Evolutionary conservation across 106 monocot genomes (phyloP), one percentile per base, ranked within the genome.

Genomic region (Dioscorea dumetorum): DNA sequence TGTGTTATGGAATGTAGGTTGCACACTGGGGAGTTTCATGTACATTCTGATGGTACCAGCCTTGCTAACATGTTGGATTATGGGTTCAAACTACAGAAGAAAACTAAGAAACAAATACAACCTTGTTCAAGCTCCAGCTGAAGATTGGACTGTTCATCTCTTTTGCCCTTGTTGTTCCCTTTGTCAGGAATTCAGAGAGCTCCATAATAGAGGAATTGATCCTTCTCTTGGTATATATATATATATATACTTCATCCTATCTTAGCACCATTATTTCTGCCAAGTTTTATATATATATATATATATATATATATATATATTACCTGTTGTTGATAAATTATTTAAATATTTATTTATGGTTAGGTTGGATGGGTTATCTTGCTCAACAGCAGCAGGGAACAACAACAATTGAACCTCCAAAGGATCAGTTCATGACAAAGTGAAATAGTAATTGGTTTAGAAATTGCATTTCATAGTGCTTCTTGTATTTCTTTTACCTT

Each of bases 111-210:
- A 54, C 1, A 78, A 67, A 50, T 83, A 81, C 67, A 79, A 79
- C 67, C 59, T 90, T 24, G 83, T 79, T 3, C 24, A 83, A 62
- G 86, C 83, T 18, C 86, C 86, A 6, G 67, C 71, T 2, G 86
- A 90, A 62, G 90, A 90, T 51, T 83, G 83, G 76, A 62, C 61
- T 7, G 57, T 79, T 24, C 90, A 83, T 72, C 70, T 83, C 72
- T 81, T 90, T 71, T 81, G 78, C 69, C 62, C 81, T 4, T 81
- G 70, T 24, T 90, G 83, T 34, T 68, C 90, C 18, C 86, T 86
- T 23, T 90, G 86, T 72, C 90, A 90, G 22, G 86, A 90, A 56
- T 90, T 51, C 73, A 85, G 85, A 57, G 85, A 90, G 73, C 78
- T 86, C 14, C 69, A 78, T 33, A 72, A 41, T 49, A 74, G 76